Evolutionary conservation across 345 rosid genomes (phyloP).

Genomic region (Eucalyptus dawsonii): DNA sequence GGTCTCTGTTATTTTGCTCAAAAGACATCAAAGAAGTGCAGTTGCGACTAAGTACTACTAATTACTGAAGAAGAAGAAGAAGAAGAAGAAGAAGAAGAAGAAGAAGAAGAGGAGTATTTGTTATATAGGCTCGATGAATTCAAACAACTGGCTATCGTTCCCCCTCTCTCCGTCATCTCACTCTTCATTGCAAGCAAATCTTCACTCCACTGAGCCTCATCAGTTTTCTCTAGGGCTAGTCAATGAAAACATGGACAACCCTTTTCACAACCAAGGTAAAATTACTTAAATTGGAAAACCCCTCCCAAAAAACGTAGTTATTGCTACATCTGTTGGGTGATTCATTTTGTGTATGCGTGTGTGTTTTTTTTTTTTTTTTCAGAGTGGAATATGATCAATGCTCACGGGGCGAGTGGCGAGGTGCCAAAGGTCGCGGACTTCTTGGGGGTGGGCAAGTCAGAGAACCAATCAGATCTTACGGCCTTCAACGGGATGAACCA

Average conservation of each 20-base stretch:
- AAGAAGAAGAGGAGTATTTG: not conserved
- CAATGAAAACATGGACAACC: slow-evolving; percentile 58
- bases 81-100: not conserved
- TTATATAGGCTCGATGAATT: slow-evolving; percentile 49
- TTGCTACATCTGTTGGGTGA: not conserved
- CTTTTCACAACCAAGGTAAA: slow-evolving; percentile 86
- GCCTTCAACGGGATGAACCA: slow-evolving; percentile 62
- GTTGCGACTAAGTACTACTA: not conserved
- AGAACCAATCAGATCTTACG: slow-evolving; percentile 54
- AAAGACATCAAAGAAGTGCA: not conserved
- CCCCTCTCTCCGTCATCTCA: slow-evolving; percentile 78
- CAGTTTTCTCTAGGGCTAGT: slow-evolving; percentile 80
- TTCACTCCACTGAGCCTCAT: slow-evolving; percentile 60
- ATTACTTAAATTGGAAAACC: not conserved
- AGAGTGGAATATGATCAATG: slow-evolving; percentile 79
- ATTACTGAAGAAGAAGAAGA: not conserved
- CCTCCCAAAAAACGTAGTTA: not conserved
- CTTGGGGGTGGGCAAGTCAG: slow-evolving; percentile 84
- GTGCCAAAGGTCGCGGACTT: slow-evolving; percentile 97
- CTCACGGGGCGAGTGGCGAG: slow-evolving; percentile 41
- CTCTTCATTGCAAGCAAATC: slow-evolving; percentile 55
- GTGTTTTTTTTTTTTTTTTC: not conserved
- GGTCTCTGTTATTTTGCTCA: not conserved
- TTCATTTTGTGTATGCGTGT: not conserved
- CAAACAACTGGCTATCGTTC: slow-evolving; percentile 98